These are phyloP conservation scores for Neonectria magnoliae DNA, from an alignment of 2,329 filamentous ascomycete species.

Conservation along the genomic window DNA sequence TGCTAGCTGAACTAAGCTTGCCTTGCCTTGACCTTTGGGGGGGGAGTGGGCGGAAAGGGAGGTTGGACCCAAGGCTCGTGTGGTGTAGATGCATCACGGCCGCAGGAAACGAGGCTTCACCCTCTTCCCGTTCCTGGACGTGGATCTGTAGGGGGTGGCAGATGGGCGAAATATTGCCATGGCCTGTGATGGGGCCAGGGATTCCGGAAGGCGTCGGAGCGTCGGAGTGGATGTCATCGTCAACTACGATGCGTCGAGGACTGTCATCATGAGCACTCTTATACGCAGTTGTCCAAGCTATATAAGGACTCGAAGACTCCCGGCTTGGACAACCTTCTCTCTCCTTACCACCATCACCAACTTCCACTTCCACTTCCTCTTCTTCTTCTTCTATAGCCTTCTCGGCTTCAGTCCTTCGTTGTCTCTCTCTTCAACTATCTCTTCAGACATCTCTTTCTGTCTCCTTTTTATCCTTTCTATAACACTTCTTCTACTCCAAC, in stretches of 20 bases:
- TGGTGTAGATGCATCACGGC: not conserved
- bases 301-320: slow-evolving; percentile 14
- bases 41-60: not conserved
- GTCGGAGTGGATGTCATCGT: not conserved
- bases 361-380: slow-evolving; percentile 14
- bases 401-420: slow-evolving; percentile 26
- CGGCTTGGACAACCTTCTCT: not conserved
- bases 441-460: not conserved
- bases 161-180: not conserved
- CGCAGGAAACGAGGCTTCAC: not conserved
- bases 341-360: slow-evolving; percentile 9
- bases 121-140: not conserved
- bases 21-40: too few relatives aligned
- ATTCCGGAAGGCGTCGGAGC: not conserved
- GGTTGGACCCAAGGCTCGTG: not conserved
- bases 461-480: not conserved
- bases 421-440: not conserved
- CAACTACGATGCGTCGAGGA: not conserved
- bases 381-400: slow-evolving; percentile 15
- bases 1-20: slow-evolving; percentile 6
- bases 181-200: not conserved
- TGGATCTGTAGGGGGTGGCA: not conserved
- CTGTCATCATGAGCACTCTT: not conserved
- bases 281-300: not conserved
- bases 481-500: slow-evolving; percentile 11